Percentiles rank a stretch among this genome's conserved stretches.
These are phyloP conservation scores for Phytophthora brassicae DNA, from an alignment of 352 stramenopile genomes.

Conservation along the genomic window DNA sequence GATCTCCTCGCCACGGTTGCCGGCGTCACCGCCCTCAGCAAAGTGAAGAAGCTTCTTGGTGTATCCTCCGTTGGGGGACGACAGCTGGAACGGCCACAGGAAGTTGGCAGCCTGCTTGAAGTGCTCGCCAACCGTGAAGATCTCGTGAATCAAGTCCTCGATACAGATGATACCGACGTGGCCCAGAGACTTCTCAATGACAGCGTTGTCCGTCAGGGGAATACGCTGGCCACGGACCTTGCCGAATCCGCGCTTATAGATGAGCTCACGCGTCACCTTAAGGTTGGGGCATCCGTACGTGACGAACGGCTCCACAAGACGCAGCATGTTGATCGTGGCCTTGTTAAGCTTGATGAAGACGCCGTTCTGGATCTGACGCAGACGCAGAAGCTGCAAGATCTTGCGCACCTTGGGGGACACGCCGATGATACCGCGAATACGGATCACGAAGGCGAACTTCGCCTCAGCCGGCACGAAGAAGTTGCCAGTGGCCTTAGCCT, in stretches of 20 bases:
- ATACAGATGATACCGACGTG: slow-evolving; percentile 98
- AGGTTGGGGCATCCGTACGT: slow-evolving; percentile 98
- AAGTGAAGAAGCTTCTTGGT: slow-evolving; percentile 95
- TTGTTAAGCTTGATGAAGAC: slow-evolving; percentile 99
- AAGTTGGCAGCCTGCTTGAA: slow-evolving; percentile 99
- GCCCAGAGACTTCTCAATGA: slow-evolving; percentile 96
- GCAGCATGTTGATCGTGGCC: slow-evolving; percentile 99
- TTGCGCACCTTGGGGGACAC: slow-evolving; percentile 93
- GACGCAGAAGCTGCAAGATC: slow-evolving; percentile 99
- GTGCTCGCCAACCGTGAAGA: slow-evolving; percentile 98
- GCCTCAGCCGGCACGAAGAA: slow-evolving; percentile 97
- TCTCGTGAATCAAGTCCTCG: slow-evolving; percentile 99
- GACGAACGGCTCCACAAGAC: slow-evolving; percentile 98
- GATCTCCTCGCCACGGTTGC: slow-evolving; percentile 92
- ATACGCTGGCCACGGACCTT: slow-evolving; percentile 99
- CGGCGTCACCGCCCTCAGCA: slow-evolving; percentile 91
- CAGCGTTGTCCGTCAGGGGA: slow-evolving; percentile 96
- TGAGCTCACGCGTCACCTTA: slow-evolving; percentile 97
- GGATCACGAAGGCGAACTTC: slow-evolving; percentile 98
- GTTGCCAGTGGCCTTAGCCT: slow-evolving; percentile 95
- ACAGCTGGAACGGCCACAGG: slow-evolving; percentile 99
- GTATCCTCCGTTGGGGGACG: slow-evolving; percentile 94
- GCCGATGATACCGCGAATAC: slow-evolving; percentile 98
- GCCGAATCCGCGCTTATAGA: slow-evolving; percentile 99
- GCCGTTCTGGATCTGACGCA: slow-evolving; percentile 99